Base-by-base conservation (phyloP, 208 protist species). In the Trypanosomatidae sp. region DNA sequence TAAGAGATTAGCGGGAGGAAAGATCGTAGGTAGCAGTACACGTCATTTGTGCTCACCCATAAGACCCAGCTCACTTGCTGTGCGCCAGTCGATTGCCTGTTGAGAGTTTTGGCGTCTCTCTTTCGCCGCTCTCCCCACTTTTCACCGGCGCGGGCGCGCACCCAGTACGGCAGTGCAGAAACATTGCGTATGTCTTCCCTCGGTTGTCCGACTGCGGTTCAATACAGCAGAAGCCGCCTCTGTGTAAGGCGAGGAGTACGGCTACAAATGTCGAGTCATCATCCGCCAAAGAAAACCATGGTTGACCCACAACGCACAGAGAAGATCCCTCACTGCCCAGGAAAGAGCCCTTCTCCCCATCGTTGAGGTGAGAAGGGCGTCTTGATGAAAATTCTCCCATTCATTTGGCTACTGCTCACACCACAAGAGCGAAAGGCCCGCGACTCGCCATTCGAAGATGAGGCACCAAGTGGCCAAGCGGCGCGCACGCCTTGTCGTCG, bases 401-500 rank as follows among this genome's bases (percentile, higher is more conserved):
- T 64, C 66, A 66, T 70, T 72, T 76, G 58, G 72, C 76, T 76
- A 75, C 69, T 64, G 36, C 53, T 72, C 76, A 80, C 76, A 46
- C 76, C 76, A 80, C 59, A 8, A 60, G 53, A 13, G 50, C 13
- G 46, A 17, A 44, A 10, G 66, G 70, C 66, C 71, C 0, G 62
- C 60, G 70, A 62, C 69, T 46, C 66, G 69, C 69, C 74, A 80
- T 80, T 75, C 74, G 65, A 80, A 71, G 76, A 75, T 60, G 69
- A 70, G 71, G 47, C n/a, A 41, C 46, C 65, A 69, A n/a, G 25
- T 43, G 30, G 5, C 12, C 47, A 33, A 69, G 65, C 36, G 7
- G 43, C 19, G 22, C 12, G 3, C 17, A 13, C 58, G 1, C 2
- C 13, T 12, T 41, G 30, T 43, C 15, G 30, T 62, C 58, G 36